Evolutionary conservation across 176 grass and related monocot genomes (phyloP), one percentile per base, ranked within the genome.

Genomic region (Paspalum vaginatum): DNA sequence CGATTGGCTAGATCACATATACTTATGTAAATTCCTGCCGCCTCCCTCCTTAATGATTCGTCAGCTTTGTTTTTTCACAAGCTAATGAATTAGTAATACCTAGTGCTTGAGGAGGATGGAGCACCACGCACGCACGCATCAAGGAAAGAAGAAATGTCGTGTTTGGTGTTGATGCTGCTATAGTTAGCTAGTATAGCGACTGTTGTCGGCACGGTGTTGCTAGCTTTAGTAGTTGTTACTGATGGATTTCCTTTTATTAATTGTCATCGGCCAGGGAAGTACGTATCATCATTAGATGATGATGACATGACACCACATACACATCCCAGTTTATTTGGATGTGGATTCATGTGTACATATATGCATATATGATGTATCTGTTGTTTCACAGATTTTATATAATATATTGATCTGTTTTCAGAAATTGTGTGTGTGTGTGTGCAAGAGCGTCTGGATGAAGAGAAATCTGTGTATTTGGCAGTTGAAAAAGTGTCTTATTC

Each of bases 11-110:
- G 76, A 62, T 81, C 16, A 24, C 68, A 71, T 18, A 64, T 83
- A 32, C 32, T 1, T 32, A 32, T 32, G 32, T 32, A 32, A 2
- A 10, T 66, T 68, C 68, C 25, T 46, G 32, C 46, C 68, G 40
- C 58, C 61, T 52, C 43, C 17, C 49, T 1, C 53, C 59, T 55
- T 22, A 18, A 76, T 32, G 32, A 32, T 65, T 85, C 46, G 39
- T 75, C 55, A 45, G 88, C 82, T 89, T 85, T 73, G 40, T 80
- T 85, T 89, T 84, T 81, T 85, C 70, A 32, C 63, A 32, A 76
- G 82, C 79, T 85, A 65, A 81, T 68, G 58, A 38, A 64, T 68
- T 67, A 21, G 11, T 55, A 53, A 24, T 11, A n/a, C 18, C 18
- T 32, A 9, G 27, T 2, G 68, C 41, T 40, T 66, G 67, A 85